A percentile compares a stretch with the other conserved stretches of the same genome.
phyloP scores from a whole-genome alignment of 2,329 filamentous ascomycete genomes.

The Microascus cirrosus region DNA sequence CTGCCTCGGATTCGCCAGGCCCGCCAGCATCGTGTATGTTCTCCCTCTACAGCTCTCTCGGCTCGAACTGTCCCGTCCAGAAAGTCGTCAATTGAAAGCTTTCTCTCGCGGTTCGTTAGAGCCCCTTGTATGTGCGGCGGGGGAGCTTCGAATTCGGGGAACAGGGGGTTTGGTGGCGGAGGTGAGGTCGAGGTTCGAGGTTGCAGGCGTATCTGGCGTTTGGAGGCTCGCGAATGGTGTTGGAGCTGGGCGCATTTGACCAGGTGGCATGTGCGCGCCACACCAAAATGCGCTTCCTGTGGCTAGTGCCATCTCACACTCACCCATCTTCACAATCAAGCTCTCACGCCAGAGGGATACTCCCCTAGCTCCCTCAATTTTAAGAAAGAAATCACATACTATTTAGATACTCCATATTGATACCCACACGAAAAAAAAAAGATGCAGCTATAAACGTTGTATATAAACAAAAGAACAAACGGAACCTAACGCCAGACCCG shows the following conservation, averaged over 20 bases:
- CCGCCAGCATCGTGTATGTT: conserved; percentile 48
- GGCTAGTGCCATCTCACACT: not conserved
- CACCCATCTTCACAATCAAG: not conserved
- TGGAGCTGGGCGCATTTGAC: not conserved
- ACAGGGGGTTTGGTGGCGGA: not conserved
- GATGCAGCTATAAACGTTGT: not conserved
- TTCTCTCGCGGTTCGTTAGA: no score
- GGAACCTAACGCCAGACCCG: no score
- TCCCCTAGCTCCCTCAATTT: no score
- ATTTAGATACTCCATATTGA: no score
- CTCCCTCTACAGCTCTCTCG: no score
- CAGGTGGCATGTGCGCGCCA: not conserved
- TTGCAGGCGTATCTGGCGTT: not conserved
- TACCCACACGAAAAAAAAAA: not conserved
- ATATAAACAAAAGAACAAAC: no score
- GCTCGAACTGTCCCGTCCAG: no score
- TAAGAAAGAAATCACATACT: no score
- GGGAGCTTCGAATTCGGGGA: not conserved
- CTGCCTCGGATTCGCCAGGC: conserved; percentile 67
- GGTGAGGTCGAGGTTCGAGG: not conserved
- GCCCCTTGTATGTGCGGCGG: not conserved
- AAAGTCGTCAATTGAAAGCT: no score
- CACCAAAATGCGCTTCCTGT: not conserved
- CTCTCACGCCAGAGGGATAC: no score
- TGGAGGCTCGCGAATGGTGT: not conserved